Evolutionary conservation across 352 stramenopile species (phyloP).

Genomic region (Pythium myriotylum): DNA sequence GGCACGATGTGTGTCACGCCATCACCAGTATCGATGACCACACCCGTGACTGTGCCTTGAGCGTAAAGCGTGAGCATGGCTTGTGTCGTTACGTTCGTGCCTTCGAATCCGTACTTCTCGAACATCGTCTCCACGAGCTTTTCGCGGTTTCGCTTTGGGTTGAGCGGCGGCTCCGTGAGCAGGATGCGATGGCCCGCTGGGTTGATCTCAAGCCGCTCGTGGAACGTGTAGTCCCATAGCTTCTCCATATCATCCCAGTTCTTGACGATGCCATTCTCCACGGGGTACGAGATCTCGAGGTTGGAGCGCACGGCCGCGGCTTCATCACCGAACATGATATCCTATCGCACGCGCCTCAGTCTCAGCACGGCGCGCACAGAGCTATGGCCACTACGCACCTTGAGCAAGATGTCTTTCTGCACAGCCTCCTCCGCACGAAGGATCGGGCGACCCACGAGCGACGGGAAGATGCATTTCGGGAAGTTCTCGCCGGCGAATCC

Average conservation of each 20-base stretch:
- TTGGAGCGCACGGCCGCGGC: constrained; percentile 84
- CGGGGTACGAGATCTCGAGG: constrained; percentile 88
- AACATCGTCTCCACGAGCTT: constrained; percentile 94
- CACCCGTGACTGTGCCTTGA: constrained; percentile 87
- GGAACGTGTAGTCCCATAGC: constrained; percentile 97
- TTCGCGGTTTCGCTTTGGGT: constrained; percentile 91
- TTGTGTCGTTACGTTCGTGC: constrained; percentile 91
- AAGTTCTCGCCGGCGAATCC: constrained; percentile 96
- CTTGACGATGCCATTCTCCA: constrained; percentile 97
- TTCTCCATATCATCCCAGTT: constrained; percentile 98
- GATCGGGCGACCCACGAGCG: constrained; percentile 93
- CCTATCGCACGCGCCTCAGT: constrained; percentile 37
- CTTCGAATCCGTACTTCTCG: constrained; percentile 92
- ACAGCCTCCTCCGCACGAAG: constrained; percentile 92
- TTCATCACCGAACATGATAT: constrained; percentile 96
- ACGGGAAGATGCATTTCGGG: constrained; percentile 94
- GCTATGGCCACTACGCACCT: constrained; percentile 34
- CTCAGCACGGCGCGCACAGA: no score
- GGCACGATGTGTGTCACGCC: constrained; percentile 93
- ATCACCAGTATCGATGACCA: constrained; percentile 93
- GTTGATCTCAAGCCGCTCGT: constrained; percentile 85
- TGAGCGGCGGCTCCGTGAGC: constrained; percentile 92
- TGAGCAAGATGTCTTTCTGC: constrained; percentile 84
- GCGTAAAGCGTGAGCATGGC: constrained; percentile 94
- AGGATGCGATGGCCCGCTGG: constrained; percentile 85